Evolutionary conservation across 495 filamentous ascomycete species (phyloP).

Genomic region (Aspergillus ellipticus): DNA sequence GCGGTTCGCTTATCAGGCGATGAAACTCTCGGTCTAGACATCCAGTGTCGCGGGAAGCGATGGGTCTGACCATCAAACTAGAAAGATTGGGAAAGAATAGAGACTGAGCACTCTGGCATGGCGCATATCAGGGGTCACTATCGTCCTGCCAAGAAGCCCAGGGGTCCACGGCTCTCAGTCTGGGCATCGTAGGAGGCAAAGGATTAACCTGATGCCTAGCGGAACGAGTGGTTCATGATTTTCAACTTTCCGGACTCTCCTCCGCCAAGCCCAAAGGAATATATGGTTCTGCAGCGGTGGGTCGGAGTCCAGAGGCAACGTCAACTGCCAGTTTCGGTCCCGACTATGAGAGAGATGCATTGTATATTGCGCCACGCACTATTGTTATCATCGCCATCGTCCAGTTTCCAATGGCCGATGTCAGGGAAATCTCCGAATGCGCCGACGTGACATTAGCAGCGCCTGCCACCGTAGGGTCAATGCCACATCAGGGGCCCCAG

Average conservation of each 20-base stretch:
- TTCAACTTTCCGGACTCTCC: conserved; percentile 5
- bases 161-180: conserved; percentile 1
- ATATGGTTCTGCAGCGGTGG: conserved; percentile 10
- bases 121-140: conserved; percentile 6
- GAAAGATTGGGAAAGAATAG: background rate
- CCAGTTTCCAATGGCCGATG: background rate
- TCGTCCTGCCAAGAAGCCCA: background rate
- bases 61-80: conserved; percentile 2
- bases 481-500: background rate
- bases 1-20: conserved; percentile 10
- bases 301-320: conserved; percentile 9
- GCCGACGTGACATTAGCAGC: background rate
- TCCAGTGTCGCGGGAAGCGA: conserved; percentile 5
- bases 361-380: background rate
- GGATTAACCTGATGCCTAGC: conserved; percentile 4
- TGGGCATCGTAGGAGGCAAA: conserved; percentile 2
- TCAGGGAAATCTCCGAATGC: background rate
- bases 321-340: conserved; percentile 1
- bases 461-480: background rate
- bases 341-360: background rate
- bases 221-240: conserved; percentile 8
- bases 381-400: background rate
- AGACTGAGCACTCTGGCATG: background rate
- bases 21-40: conserved; percentile 6
- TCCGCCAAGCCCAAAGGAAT: conserved; percentile 4